Evolutionary conservation across 495 filamentous ascomycete species (phyloP).

Genomic region (Trichoderma reesei): DNA sequence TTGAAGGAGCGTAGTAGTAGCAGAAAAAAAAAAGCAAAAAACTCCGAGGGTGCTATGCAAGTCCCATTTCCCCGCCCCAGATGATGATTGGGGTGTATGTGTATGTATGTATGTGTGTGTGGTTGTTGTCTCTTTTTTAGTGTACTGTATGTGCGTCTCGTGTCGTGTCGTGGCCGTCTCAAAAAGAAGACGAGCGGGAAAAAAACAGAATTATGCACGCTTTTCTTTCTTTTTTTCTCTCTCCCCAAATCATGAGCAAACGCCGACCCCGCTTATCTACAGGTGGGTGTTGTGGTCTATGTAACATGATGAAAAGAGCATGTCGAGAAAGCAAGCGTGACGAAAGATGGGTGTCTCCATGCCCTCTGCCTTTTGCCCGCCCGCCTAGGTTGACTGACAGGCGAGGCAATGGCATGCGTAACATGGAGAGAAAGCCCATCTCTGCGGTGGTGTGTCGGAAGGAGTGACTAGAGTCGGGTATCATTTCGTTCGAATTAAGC

Average conservation of each 20-base stretch:
- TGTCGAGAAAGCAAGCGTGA: conserved; percentile 6
- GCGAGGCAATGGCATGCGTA: not conserved
- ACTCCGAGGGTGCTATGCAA: conserved; percentile 6
- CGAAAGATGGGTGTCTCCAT: not conserved
- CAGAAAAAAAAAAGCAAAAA: not conserved
- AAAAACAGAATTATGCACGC: not conserved
- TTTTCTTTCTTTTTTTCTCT: too few species aligned
- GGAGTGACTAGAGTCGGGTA: conserved; percentile 8
- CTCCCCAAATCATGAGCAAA: not conserved
- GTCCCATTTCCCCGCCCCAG: conserved; percentile 4
- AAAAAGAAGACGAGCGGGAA: not conserved
- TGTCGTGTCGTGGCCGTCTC: not conserved
- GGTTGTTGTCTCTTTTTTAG: not conserved
- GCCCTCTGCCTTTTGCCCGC: not conserved
- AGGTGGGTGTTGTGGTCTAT: conserved; percentile 5
- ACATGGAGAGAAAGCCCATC: not conserved
- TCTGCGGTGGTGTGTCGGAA: conserved; percentile 1
- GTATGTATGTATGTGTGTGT: conserved; percentile 2
- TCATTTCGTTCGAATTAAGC: conserved; percentile 4
- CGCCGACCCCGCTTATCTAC: conserved; percentile 6
- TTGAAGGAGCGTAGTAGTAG: too few species aligned
- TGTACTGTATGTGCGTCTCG: conserved; percentile 2
- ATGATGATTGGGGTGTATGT: too few species aligned
- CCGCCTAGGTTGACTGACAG: not conserved
- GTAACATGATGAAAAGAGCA: conserved; percentile 8